Evolutionary conservation across 164 flowering plant species (phyloP).

Genomic region (Hamamelis virginiana): DNA sequence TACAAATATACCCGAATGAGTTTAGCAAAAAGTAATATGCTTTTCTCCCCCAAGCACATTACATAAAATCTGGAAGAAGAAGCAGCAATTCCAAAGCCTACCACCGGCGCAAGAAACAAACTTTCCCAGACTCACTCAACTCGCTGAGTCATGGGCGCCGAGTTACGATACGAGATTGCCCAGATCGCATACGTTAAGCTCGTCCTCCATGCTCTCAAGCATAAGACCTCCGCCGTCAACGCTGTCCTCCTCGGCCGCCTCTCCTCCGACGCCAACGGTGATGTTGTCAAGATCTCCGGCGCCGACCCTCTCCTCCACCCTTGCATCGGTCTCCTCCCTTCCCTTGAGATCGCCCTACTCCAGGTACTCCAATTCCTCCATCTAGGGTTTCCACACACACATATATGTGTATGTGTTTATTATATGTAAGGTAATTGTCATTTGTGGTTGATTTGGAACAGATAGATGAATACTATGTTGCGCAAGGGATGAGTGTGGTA

Average conservation of each 20-base stretch:
- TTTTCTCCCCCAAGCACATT: too few species aligned
- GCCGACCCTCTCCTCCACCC: conserved; percentile 92
- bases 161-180: conserved; percentile 60
- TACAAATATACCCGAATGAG: too few species aligned
- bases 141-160: conserved; percentile 70
- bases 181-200: conserved; percentile 89
- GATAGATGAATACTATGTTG: conserved; percentile 79
- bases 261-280: conserved; percentile 22
- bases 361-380: conserved; percentile 36
- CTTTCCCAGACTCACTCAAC: too few species aligned
- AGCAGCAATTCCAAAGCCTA: too few species aligned
- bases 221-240: conserved; percentile 75
- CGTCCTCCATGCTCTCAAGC: conserved; percentile 82
- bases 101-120: too few species aligned
- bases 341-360: conserved; percentile 86
- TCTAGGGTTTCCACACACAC: conserved; percentile 7
- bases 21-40: too few species aligned
- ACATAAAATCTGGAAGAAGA: too few species aligned
- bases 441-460: conserved; percentile 21
- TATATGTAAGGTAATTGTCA: too few species aligned
- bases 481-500: conserved; percentile 67
- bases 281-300: conserved; percentile 63
- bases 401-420: too few species aligned
- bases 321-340: conserved; percentile 77
- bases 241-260: conserved; percentile 78